Percentiles rank a stretch among this genome's conserved stretches.
These are phyloP conservation scores for Bauhinia variegata DNA, from an alignment of 306 rosid genomes.

Conservation along the genomic window DNA sequence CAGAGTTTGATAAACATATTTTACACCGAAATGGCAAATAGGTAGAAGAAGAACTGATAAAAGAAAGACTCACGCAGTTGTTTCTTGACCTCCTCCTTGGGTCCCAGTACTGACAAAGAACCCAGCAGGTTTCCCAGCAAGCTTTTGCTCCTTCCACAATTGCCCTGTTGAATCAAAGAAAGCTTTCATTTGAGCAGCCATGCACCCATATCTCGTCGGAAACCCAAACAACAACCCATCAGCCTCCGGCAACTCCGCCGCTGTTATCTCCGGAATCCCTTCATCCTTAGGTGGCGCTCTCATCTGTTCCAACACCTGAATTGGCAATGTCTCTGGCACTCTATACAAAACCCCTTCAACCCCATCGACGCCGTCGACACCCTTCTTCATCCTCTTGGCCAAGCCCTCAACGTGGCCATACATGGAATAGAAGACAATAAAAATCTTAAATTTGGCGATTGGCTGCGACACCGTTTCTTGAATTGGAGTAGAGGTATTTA, in stretches of 20 bases:
- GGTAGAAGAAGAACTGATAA: background rate
- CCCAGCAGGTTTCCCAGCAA: conserved; percentile 93
- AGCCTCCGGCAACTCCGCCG: conserved; percentile 63
- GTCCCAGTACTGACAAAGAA: conserved; percentile 94
- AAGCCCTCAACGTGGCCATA: conserved; percentile 88
- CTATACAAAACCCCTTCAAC: conserved; percentile 76
- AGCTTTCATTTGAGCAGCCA: conserved; percentile 99
- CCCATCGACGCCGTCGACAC: conserved; percentile 79
- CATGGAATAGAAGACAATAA: conserved; percentile 89
- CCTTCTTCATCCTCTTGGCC: conserved; percentile 81
- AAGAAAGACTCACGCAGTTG: conserved; percentile 70
- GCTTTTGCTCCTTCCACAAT: conserved; percentile 87
- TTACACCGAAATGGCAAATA: background rate
- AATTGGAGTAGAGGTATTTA: conserved; percentile 1
- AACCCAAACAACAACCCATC: conserved; percentile 88
- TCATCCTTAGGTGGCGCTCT: conserved; percentile 74
- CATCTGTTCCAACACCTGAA: conserved; percentile 66
- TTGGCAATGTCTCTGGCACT: conserved; percentile 81
- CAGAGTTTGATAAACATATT: background rate
- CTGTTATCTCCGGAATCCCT: conserved; percentile 61
- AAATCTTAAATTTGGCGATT: conserved; percentile 56
- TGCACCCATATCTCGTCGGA: conserved; percentile 86
- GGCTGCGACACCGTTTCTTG: conserved; percentile 20
- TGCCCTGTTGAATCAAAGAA: conserved; percentile 86
- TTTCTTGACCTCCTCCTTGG: conserved; percentile 99